These are phyloP conservation scores for Thalassiosira oceanica DNA, from an alignment of 352 stramenopile genomes.

Conservation along the genomic window DNA sequence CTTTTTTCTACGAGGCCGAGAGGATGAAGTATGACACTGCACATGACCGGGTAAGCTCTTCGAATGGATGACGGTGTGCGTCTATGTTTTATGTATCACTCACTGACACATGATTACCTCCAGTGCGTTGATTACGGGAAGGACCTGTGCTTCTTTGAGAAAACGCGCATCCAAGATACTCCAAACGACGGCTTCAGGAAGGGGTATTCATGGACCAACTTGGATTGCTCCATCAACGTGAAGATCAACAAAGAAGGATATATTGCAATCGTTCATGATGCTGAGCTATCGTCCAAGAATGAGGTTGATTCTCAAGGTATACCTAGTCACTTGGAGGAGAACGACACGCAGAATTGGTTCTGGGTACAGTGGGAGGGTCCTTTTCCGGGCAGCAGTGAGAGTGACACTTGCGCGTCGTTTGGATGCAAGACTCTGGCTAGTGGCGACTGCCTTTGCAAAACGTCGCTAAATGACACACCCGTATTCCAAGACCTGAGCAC, in stretches of 20 bases:
- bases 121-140: slow-evolving; percentile 2
- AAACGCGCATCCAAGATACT: not conserved
- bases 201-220: slow-evolving; percentile 26
- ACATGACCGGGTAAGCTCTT: slow-evolving; percentile 15
- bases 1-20: slow-evolving; percentile 38
- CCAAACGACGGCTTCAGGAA: slow-evolving; percentile 28
- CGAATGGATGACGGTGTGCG: no score
- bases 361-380: not conserved
- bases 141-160: not conserved
- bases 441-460: slow-evolving; percentile 51
- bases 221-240: slow-evolving; percentile 46
- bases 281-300: slow-evolving; percentile 39
- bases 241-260: slow-evolving; percentile 56
- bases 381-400: not conserved
- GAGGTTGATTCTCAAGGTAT: no score
- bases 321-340: slow-evolving; percentile 39
- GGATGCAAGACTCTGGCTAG: slow-evolving; percentile 32
- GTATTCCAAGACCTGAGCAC: slow-evolving; percentile 52
- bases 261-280: slow-evolving; percentile 56
- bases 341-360: slow-evolving; percentile 6
- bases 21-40: slow-evolving; percentile 28
- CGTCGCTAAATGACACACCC: slow-evolving; percentile 25
- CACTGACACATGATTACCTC: no score
- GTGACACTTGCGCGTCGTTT: not conserved
- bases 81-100: no score